A percentile compares a stretch with the other conserved stretches of the same genome.
These are phyloP conservation scores for Trichoderma asperellum DNA, from an alignment of 2,329 filamentous ascomycete species.

Conservation along the genomic window DNA sequence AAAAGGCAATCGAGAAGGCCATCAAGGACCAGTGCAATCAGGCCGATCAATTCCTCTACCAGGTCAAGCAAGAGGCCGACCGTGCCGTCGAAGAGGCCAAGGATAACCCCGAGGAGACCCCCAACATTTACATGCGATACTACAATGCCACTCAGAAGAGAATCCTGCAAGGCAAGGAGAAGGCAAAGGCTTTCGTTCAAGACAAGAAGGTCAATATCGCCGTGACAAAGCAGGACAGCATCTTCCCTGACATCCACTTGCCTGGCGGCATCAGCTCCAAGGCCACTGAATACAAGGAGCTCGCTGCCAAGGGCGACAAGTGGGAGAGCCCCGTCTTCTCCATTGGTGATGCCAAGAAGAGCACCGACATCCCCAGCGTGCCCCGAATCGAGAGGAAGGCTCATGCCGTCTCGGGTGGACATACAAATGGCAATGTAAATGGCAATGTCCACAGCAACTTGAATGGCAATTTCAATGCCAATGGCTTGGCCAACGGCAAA, in stretches of 20 bases:
- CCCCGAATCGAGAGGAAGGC: conserved; percentile 56
- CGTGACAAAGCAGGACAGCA: conserved; percentile 76
- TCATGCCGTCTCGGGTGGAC: conserved; percentile 31
- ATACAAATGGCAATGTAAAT: conserved; percentile 10
- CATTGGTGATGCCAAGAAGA: conserved; percentile 76
- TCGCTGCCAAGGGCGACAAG: conserved; percentile 83
- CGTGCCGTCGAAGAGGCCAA: conserved; percentile 63
- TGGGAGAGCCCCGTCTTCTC: conserved; percentile 96
- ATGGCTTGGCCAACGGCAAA: conserved; percentile 27
- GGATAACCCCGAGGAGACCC: conserved; percentile 68
- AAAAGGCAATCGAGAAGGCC: conserved; percentile 86
- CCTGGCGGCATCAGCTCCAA: conserved; percentile 85
- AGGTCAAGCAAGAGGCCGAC: conserved; percentile 83
- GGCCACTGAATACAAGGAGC: conserved; percentile 89
- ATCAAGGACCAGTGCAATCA: conserved; percentile 82
- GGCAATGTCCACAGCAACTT: background rate
- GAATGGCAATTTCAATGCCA: conserved; percentile 1
- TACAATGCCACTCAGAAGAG: conserved; percentile 73
- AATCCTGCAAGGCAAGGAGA: conserved; percentile 74
- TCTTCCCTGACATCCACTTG: conserved; percentile 83
- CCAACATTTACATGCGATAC: conserved; percentile 88
- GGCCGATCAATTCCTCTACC: conserved; percentile 72
- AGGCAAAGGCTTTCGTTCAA: conserved; percentile 64
- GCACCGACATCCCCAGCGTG: conserved; percentile 68
- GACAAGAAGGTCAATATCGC: conserved; percentile 68